Evolutionary conservation across 768 basidiomycete genomes (phyloP).

Genomic region (Tubosaeta brunneosetosa): DNA sequence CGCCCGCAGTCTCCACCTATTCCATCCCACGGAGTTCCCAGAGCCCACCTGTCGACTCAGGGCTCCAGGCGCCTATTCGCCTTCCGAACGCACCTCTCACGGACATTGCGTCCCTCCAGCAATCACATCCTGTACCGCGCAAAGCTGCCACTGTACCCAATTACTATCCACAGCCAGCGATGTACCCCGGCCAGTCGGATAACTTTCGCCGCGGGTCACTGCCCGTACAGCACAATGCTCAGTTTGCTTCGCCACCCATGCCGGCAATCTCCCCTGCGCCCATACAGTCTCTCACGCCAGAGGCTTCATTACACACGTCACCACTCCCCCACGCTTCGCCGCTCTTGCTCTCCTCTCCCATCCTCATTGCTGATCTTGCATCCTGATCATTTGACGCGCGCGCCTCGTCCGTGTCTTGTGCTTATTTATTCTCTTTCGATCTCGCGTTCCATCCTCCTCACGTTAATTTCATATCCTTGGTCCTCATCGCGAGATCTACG

Average conservation of each 20-base stretch:
- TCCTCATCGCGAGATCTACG: conserved; percentile 18
- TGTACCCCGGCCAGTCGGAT: conserved; percentile 29
- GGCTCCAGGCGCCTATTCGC: conserved; percentile 47
- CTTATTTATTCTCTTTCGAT: conserved; percentile 28
- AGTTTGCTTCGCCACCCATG: conserved; percentile 30
- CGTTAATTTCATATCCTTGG: conserved; percentile 12
- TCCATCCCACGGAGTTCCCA: conserved; percentile 55
- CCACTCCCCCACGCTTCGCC: conserved; percentile 28
- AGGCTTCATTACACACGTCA: conserved; percentile 19
- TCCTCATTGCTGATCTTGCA: conserved; percentile 17
- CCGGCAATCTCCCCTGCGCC: conserved; percentile 24
- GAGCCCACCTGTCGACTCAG: conserved; percentile 47
- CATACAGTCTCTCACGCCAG: conserved; percentile 25
- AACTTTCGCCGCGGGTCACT: conserved; percentile 30
- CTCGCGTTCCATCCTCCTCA: conserved; percentile 14
- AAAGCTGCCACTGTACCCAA: conserved; percentile 31
- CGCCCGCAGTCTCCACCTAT: conserved; percentile 56
- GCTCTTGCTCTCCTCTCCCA: conserved; percentile 19
- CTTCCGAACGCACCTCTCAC: conserved; percentile 69
- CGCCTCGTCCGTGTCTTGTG: conserved; percentile 11
- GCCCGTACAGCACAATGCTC: conserved; percentile 22
- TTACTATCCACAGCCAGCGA: conserved; percentile 30
- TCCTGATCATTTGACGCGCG: conserved; percentile 14
- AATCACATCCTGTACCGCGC: conserved; percentile 29
- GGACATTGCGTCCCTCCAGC: conserved; percentile 56